Base-by-base conservation (phyloP, 495 filamentous ascomycete species). In the Aspergillus bertholletiae region DNA sequence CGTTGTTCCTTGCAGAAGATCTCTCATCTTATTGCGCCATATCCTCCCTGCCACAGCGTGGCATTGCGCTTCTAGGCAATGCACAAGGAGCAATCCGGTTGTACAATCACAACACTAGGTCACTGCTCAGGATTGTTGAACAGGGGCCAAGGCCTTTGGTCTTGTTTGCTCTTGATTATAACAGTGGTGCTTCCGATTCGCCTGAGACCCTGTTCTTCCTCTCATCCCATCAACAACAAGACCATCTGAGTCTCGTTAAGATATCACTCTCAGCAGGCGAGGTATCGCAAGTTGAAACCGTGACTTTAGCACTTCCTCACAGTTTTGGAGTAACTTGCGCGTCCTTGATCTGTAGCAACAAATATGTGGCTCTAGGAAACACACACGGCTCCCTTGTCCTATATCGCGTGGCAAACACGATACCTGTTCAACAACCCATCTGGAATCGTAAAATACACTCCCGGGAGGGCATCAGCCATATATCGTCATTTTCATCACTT, bases 381-480 rank as follows among this genome's bases (percentile, higher is more conserved):
- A 79, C 87, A 27, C 67, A 69, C 23, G 89, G 90, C 26, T 71
- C 71, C 0, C 59, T 92, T 51, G 77, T 78, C 0, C 57, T 87
- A 4, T 89, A 85, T 53, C 58, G 66, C 27, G 40, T 75, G 13
- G 26, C 57, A 9, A 43, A 45, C 7, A 17, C 53, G 20, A 57
- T 68, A 20, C 34, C 51, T 15, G 53, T 67, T 2, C 41, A 67
- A n/a, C 60, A 65, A 7, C 51, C 71, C 11, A 28, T 70, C 17
- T 52, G 58, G 12, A 56, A 60, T 7, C 56, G 61, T 20, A 61
- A 65, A 54, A 65, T 81, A 32, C 84, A 86, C 50, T 75, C 74
- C 21, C 76, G 77, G 55, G 89, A 96, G 49, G 80, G 88, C 12
- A 78, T 96, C 46, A 95, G 86, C 0, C 74, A 76, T 7, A 84